Evolutionary conservation across 2,329 filamentous ascomycete genomes (phyloP).

Genomic region (Talaromyces funiculosus): DNA sequence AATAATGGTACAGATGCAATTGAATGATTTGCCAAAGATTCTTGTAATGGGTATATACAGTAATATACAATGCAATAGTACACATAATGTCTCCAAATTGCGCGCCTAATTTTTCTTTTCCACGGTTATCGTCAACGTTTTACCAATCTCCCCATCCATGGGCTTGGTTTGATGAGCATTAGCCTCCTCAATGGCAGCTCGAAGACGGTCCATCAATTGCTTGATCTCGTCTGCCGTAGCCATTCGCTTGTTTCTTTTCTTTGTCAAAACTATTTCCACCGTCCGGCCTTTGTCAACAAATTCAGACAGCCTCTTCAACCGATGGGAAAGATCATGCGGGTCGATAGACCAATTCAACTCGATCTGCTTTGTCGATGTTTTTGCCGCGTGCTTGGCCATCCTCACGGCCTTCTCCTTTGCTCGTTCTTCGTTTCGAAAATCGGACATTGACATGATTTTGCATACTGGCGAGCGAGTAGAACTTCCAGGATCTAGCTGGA

Average conservation of each 20-base stretch:
- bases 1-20: background rate
- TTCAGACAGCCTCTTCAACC: slow-evolving; percentile 58
- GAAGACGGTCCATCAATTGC: slow-evolving; percentile 51
- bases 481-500: slow-evolving; percentile 41
- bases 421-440: slow-evolving; percentile 43
- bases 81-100: background rate
- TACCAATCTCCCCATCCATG: slow-evolving; percentile 39
- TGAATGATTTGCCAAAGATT: background rate
- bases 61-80: background rate
- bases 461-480: slow-evolving; percentile 55
- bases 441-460: slow-evolving; percentile 60
- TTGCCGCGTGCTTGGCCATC: slow-evolving; percentile 36
- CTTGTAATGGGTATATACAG: background rate
- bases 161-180: slow-evolving; percentile 36
- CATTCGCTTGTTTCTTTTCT: slow-evolving; percentile 58
- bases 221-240: slow-evolving; percentile 58
- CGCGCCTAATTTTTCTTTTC: slow-evolving; percentile 25
- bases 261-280: slow-evolving; percentile 67
- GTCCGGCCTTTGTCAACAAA: slow-evolving; percentile 70
- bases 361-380: slow-evolving; percentile 60
- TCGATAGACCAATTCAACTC: slow-evolving; percentile 88
- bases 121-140: slow-evolving; percentile 32
- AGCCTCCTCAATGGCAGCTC: slow-evolving; percentile 40
- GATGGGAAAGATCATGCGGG: slow-evolving; percentile 65
- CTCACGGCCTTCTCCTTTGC: slow-evolving; percentile 34